Conservation (phyloP, 495 filamentous ascomycete genomes). For the Aspergillus nidulans region DNA sequence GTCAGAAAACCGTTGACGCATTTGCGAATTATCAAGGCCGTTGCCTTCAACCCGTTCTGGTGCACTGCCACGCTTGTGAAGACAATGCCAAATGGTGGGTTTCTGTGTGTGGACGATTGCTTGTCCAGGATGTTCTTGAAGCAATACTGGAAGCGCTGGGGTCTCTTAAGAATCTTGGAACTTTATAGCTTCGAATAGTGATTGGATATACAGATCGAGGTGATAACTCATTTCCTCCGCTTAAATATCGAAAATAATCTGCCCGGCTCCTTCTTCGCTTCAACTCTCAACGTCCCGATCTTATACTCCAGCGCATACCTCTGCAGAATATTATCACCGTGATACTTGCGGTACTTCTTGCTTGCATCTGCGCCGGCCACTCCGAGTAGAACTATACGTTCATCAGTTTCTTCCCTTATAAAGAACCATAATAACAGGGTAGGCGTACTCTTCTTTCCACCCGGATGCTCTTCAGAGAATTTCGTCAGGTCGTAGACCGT, state of each 20-base stretch:
- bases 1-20: no score
- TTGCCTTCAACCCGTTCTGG: no score
- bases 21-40: no score
- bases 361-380: constrained; percentile 11
- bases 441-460: constrained; percentile 10
- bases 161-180: no score
- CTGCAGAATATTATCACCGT: constrained; percentile 3
- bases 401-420: neutral
- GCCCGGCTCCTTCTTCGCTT: neutral
- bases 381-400: neutral
- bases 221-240: no score
- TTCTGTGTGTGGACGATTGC: no score
- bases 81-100: no score
- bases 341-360: constrained; percentile 14
- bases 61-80: no score
- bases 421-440: neutral
- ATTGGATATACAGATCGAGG: no score
- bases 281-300: neutral
- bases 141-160: no score
- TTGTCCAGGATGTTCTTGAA: no score
- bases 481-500: constrained; percentile 8
- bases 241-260: constrained; percentile 5
- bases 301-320: neutral
- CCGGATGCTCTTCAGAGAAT: constrained; percentile 9
- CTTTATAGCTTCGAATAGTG: no score